phyloP scores from a whole-genome alignment of 2,329 filamentous ascomycete species.

The Colletotrichum tamarilloi region DNA sequence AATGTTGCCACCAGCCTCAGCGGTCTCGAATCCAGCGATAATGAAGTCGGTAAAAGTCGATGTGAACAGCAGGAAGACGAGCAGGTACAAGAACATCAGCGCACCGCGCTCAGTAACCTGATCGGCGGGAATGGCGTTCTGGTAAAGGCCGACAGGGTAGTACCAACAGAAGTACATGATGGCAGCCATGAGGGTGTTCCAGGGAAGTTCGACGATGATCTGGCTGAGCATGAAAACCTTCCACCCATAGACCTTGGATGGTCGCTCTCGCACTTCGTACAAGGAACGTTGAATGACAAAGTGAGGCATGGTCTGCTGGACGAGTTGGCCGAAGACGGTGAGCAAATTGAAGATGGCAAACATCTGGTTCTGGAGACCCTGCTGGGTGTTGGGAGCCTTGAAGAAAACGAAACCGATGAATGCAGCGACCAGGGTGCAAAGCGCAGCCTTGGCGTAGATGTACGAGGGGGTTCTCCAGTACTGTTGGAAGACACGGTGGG shows the following conservation, averaged over 20 bases:
- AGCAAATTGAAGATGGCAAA: constrained; percentile 87
- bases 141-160: constrained; percentile 83
- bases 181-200: constrained; percentile 81
- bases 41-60: constrained; percentile 84
- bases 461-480: constrained; percentile 93
- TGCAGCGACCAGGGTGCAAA: constrained; percentile 73
- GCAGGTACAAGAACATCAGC: constrained; percentile 82
- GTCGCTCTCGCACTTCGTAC: constrained; percentile 87
- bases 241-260: constrained; percentile 88
- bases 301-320: constrained; percentile 86
- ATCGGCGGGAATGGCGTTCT: constrained; percentile 72
- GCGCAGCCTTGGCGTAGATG: constrained; percentile 83
- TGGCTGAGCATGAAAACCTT: constrained; percentile 86
- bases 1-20: constrained; percentile 80
- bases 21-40: constrained; percentile 79
- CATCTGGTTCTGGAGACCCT: constrained; percentile 87
- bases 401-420: constrained; percentile 89
- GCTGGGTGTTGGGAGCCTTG: constrained; percentile 75
- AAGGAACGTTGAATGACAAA: constrained; percentile 85
- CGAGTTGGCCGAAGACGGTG: constrained; percentile 83
- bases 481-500: constrained; percentile 84
- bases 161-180: constrained; percentile 87
- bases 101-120: constrained; percentile 76
- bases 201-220: constrained; percentile 86
- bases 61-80: constrained; percentile 82